Conservation (phyloP, 352 stramenopile species). For the Phytophthora sp. region DNA sequence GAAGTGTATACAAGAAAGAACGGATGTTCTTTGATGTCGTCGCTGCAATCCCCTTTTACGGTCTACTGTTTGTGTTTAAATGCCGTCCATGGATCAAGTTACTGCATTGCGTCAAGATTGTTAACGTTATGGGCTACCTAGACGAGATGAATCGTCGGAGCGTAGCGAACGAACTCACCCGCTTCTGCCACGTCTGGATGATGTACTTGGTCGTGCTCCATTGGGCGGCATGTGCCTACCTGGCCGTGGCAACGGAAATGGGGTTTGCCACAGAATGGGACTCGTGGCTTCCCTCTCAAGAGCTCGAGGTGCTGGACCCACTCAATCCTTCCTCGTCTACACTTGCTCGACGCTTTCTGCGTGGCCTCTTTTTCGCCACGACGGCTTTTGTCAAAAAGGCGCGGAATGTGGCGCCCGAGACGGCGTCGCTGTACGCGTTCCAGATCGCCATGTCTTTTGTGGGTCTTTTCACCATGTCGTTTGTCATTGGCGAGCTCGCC, state of each 20-base stretch:
- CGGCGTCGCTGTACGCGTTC: constrained; percentile 44
- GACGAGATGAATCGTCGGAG: constrained; percentile 62
- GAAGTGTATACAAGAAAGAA: constrained; percentile 47
- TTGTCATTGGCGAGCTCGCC: constrained; percentile 57
- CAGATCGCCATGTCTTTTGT: constrained; percentile 52
- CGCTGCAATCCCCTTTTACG: constrained; percentile 46
- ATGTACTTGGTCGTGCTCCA: constrained; percentile 67
- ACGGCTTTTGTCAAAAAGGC: constrained; percentile 59
- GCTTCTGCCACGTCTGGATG: constrained; percentile 51
- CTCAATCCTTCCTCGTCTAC: constrained; percentile 14
- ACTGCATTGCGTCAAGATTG: constrained; percentile 52
- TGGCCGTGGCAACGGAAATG: constrained; percentile 43
- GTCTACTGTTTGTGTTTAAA: constrained; percentile 38
- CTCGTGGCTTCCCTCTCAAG: constrained; percentile 49
- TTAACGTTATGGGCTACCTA: constrained; percentile 56
- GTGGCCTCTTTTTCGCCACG: constrained; percentile 54
- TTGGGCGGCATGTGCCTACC: constrained; percentile 60
- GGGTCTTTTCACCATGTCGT: constrained; percentile 58
- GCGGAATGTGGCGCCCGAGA: constrained; percentile 23
- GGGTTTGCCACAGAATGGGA: constrained; percentile 58
- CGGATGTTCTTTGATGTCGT: constrained; percentile 51
- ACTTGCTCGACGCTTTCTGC: constrained; percentile 46
- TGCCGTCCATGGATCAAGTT: constrained; percentile 41
- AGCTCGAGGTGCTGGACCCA: constrained; percentile 42
- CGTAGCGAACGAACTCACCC: constrained; percentile 52